Conservation (phyloP, 2,329 filamentous ascomycete genomes). For the Alternaria hordeiaustralica region DNA sequence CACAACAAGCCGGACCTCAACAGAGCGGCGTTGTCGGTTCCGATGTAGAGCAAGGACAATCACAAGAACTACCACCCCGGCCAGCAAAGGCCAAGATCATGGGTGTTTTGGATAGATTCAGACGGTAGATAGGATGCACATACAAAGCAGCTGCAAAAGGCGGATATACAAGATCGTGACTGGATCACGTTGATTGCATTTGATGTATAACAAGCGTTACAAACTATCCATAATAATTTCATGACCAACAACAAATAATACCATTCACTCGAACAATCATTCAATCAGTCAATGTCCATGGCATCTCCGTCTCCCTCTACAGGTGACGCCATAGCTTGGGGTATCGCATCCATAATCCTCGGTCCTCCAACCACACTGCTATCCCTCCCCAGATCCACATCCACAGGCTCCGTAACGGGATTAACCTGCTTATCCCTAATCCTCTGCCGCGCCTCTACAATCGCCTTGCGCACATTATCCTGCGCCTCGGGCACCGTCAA, state of each 20-base stretch:
- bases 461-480: slow-evolving; percentile 77
- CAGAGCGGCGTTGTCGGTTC: slow-evolving; percentile 39
- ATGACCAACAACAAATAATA: slow-evolving; percentile 1
- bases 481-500: slow-evolving; percentile 77
- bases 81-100: slow-evolving; percentile 41
- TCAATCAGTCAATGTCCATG: slow-evolving; percentile 68
- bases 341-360: slow-evolving; percentile 8
- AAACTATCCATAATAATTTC: background rate
- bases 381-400: slow-evolving; percentile 5
- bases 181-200: background rate
- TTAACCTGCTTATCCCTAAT: slow-evolving; percentile 64
- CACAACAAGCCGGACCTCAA: slow-evolving; percentile 26
- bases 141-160: background rate
- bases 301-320: slow-evolving; percentile 60
- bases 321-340: slow-evolving; percentile 3
- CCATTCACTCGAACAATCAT: background rate
- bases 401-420: slow-evolving; percentile 43
- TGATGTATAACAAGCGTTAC: background rate
- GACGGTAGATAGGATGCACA: slow-evolving; percentile 22
- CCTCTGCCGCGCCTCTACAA: slow-evolving; percentile 77
- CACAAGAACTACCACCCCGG: slow-evolving; percentile 31
- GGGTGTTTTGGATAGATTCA: slow-evolving; percentile 37
- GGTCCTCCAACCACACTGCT: background rate
- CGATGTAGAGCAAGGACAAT: slow-evolving; percentile 24
- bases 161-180: background rate